Evolutionary conservation across 2,329 filamentous ascomycete genomes (phyloP), one percentile per base, ranked within the genome.

Genomic region (Trichoderma sp.): DNA sequence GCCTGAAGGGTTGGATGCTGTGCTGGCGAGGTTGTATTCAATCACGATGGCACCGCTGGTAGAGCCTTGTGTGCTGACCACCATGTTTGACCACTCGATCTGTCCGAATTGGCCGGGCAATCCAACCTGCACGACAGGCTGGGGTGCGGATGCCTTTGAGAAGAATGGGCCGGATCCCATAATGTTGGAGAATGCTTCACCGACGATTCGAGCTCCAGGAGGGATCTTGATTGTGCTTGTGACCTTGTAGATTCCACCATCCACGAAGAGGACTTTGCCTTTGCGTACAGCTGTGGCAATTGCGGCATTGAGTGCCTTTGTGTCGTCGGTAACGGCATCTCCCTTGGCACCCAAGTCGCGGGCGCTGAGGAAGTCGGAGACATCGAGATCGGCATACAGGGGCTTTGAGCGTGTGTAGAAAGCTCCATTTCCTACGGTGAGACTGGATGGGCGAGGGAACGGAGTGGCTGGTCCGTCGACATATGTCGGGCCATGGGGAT

Each of bases 11-110:
- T 75, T 55, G 6, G 55, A 59, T 20, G 76, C 77, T 4, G 80
- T 76, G 15, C 43, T 55, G 64, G 84, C 85, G 17, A 94, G 83
- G 78, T 95, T 95, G 85, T 90, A 94, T 77, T 95, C 86, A 71
- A 94, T 88, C 7, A 94, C 82, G 8, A 91, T 84, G 1, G 92
- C 92, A 5, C 93, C 93, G 1, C 89, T 85, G 8, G 90, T 85
- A 30, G 90, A 81, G 1, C 92, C 92, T 71, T 88, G 85, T 0
- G 91, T 93, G 69, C 89, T 89, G 15, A 95, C 84, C 63, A 95
- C 87, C 76, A 92, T 88, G 78, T 95, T 92, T 5, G 87, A 89
- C 84, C 91, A 89, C 79, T 95, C 92, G 20, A 95, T 84, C 15
- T 82, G 83, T 6, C 93, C 93, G 11, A 79, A 79, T 28, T 93